Percentiles rank a stretch among this genome's conserved stretches.
phyloP scores from a whole-genome alignment of 192 early-diverging fungal genomes.

The Podila verticillata region DNA sequence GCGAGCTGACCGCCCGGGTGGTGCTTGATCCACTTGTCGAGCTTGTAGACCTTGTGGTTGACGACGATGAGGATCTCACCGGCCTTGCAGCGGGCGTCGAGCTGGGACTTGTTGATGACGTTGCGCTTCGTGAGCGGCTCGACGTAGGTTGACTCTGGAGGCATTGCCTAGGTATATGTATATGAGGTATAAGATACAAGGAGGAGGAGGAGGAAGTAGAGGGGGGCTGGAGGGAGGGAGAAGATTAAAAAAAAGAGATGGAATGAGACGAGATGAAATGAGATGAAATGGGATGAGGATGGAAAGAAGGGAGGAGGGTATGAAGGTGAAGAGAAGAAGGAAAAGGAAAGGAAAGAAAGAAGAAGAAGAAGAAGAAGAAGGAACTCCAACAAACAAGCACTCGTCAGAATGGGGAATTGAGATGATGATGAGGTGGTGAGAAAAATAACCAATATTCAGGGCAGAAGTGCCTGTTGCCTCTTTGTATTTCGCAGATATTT shows the following conservation, averaged over 20 bases:
- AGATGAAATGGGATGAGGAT: neutral
- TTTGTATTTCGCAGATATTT: too few relatives aligned
- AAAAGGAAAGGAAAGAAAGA: neutral
- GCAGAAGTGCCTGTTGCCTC: too few relatives aligned
- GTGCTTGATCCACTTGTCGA: conserved; percentile 79
- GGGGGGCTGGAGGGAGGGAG: neutral
- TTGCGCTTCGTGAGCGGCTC: conserved; percentile 41
- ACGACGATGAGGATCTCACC: conserved; percentile 90
- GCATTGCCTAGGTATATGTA: conserved; percentile 16
- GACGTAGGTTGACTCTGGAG: conserved; percentile 48
- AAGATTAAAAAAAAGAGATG: neutral
- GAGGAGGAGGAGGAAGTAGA: neutral
- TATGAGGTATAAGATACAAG: neutral
- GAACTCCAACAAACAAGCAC: neutral
- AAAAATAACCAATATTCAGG: too few relatives aligned
- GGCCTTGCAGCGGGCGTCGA: conserved; percentile 47
- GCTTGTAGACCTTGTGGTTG: conserved; percentile 88
- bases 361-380: neutral
- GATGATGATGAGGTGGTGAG: too few relatives aligned
- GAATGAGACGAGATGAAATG: neutral
- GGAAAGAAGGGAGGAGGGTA: neutral
- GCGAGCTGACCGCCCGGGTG: conserved; percentile 96
- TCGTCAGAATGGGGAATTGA: too few relatives aligned
- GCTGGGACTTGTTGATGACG: conserved; percentile 34
- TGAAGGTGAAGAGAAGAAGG: neutral